Conservation (phyloP, 768 basidiomycete genomes). For the Tricholoma furcatifolium region DNA sequence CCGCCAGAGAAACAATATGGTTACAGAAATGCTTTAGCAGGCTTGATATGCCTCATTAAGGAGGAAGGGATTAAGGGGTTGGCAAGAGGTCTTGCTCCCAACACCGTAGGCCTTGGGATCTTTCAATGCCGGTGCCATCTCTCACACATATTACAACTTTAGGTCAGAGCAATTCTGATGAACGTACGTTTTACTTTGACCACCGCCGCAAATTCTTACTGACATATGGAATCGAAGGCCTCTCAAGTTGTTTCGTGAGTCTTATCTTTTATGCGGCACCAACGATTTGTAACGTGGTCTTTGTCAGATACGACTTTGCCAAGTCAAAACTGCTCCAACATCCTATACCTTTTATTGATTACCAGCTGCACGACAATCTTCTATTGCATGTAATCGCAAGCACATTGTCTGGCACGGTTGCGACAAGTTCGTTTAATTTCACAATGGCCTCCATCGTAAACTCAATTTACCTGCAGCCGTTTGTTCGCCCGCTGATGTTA, state of each 20-base stretch:
- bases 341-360: conserved; percentile 53
- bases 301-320: conserved; percentile 71
- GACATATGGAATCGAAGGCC: conserved; percentile 37
- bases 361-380: conserved; percentile 64
- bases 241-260: conserved; percentile 86
- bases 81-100: conserved; percentile 73
- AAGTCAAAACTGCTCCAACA: conserved; percentile 55
- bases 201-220: conserved; percentile 1
- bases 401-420: conserved; percentile 68
- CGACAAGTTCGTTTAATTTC: conserved; percentile 57
- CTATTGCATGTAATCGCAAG: conserved; percentile 68
- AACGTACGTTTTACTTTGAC: conserved; percentile 11
- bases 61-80: conserved; percentile 73
- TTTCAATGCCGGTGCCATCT: conserved; percentile 9
- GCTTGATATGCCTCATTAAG: conserved; percentile 61
- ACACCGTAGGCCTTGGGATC: conserved; percentile 50
- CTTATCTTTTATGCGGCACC: neutral
- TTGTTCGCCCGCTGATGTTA: conserved; percentile 76
- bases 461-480: conserved; percentile 47
- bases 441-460: neutral
- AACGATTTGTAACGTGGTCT: neutral
- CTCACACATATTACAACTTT: neutral
- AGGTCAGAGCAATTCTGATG: conserved; percentile 17
- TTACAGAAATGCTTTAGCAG: conserved; percentile 78
- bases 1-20: conserved; percentile 72